Evolutionary conservation across 345 rosid species (phyloP).

Genomic region (Arabis hirsuta): DNA sequence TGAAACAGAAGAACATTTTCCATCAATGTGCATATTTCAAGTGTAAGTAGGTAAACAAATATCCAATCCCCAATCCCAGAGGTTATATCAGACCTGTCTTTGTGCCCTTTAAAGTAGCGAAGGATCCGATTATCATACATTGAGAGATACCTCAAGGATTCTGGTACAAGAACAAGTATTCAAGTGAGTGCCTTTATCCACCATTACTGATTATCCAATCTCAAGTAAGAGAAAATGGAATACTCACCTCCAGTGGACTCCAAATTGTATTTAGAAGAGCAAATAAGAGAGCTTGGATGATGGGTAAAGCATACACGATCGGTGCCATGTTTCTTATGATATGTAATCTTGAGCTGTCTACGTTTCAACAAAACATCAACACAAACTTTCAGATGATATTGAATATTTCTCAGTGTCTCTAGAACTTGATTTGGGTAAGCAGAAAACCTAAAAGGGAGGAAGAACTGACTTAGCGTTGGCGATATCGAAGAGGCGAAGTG

Average conservation of each 20-base stretch:
- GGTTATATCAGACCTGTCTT: slow-evolving; percentile 63
- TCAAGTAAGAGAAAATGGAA: slow-evolving; percentile 9
- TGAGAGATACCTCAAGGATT: slow-evolving; percentile 84
- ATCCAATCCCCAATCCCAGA: neutral
- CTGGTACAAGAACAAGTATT: slow-evolving; percentile 49
- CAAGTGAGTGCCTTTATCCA: slow-evolving; percentile 14
- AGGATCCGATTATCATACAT: slow-evolving; percentile 97
- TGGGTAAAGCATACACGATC: slow-evolving; percentile 95
- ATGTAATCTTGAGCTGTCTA: slow-evolving; percentile 95
- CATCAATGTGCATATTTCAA: neutral
- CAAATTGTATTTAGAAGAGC: slow-evolving; percentile 80
- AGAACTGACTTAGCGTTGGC: slow-evolving; percentile 81
- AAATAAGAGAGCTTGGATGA: slow-evolving; percentile 93
- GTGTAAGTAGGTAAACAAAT: slow-evolving; percentile 8
- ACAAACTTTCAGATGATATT: slow-evolving; percentile 27
- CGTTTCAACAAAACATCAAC: neutral
- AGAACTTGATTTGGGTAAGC: neutral
- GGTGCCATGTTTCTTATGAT: slow-evolving; percentile 90
- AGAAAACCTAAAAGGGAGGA: slow-evolving; percentile 26
- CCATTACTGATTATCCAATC: neutral
- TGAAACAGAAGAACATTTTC: slow-evolving; percentile 40
- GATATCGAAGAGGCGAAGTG: slow-evolving; percentile 90
- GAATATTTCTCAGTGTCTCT: neutral
- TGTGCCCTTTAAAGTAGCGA: slow-evolving; percentile 98
- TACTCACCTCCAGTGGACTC: slow-evolving; percentile 79